phyloP scores from a whole-genome alignment of 495 filamentous ascomycete genomes.

The Penicillium verhagenii region DNA sequence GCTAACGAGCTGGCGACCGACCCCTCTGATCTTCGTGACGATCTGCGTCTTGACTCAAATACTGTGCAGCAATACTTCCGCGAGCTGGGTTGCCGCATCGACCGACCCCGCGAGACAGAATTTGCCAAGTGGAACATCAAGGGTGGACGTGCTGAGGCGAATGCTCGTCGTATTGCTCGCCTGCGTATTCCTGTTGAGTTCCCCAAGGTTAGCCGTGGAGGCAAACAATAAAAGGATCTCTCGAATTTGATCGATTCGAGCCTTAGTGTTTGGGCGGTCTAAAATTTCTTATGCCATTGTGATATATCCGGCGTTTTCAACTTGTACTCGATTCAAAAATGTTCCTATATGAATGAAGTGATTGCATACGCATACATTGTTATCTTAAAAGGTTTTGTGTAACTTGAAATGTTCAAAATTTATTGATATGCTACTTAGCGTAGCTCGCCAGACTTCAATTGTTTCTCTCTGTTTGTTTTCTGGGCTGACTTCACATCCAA shows the following conservation, averaged over 20 bases:
- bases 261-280: slow-evolving; percentile 1
- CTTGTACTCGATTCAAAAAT: slow-evolving; percentile 9
- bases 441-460: no score
- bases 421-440: no score
- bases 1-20: slow-evolving; percentile 79
- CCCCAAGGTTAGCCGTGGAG: slow-evolving; percentile 59
- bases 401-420: no score
- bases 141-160: slow-evolving; percentile 59
- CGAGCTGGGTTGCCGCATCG: slow-evolving; percentile 71
- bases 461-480: no score
- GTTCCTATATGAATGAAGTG: slow-evolving; percentile 22
- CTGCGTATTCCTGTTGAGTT: slow-evolving; percentile 81
- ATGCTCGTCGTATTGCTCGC: slow-evolving; percentile 60
- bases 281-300: slow-evolving; percentile 16
- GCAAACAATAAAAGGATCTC: slow-evolving; percentile 24
- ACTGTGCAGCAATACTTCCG: slow-evolving; percentile 63
- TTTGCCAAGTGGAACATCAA: slow-evolving; percentile 43
- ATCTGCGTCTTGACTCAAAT: slow-evolving; percentile 71
- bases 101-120: slow-evolving; percentile 44
- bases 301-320: slow-evolving; percentile 27
- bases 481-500: no score
- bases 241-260: slow-evolving; percentile 2
- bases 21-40: slow-evolving; percentile 69
- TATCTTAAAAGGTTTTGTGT: slow-evolving; percentile 2
- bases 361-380: slow-evolving; percentile 5